A percentile compares a stretch with the other conserved stretches of the same genome.
These are phyloP conservation scores for Yamadazyma takamatsuzukensis DNA, from an alignment of 805 yeast species.

Conservation along the genomic window DNA sequence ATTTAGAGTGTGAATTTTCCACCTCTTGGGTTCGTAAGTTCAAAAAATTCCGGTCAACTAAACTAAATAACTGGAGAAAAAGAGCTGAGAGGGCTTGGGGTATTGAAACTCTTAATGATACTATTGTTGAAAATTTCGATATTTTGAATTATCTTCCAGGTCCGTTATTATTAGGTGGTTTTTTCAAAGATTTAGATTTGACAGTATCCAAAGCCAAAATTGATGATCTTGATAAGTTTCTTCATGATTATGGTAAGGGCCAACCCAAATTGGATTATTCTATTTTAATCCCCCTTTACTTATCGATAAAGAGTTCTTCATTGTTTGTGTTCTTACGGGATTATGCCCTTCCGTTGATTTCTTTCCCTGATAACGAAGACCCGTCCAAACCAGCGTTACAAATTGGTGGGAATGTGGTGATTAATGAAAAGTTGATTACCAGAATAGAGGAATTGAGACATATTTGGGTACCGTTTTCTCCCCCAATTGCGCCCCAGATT, in stretches of 20 bases:
- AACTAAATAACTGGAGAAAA: constrained; percentile 22
- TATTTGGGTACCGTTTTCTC: constrained; percentile 57
- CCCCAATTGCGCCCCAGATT: constrained; percentile 36
- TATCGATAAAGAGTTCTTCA: constrained; percentile 41
- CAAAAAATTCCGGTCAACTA: constrained; percentile 20
- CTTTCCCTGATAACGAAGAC: constrained; percentile 39
- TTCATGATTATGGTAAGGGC: constrained; percentile 37
- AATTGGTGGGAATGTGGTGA: constrained; percentile 44
- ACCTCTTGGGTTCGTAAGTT: constrained; percentile 33
- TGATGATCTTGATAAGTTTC: constrained; percentile 34
- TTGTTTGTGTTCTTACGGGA: constrained; percentile 48
- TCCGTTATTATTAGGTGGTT: constrained; percentile 27
- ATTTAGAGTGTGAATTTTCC: constrained; percentile 24
- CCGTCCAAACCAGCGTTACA: constrained; percentile 23
- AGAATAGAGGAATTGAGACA: constrained; percentile 43
- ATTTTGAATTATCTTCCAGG: constrained; percentile 33
- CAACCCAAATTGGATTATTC: constrained; percentile 57
- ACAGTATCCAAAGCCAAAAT: constrained; percentile 22
- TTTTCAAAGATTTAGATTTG: constrained; percentile 29
- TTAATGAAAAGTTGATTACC: constrained; percentile 53
- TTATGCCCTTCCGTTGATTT: constrained; percentile 55
- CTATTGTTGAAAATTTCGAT: constrained; percentile 29
- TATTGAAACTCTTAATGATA: constrained; percentile 25
- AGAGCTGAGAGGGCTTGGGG: constrained; percentile 31
- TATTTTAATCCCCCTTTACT: constrained; percentile 47